A percentile compares a stretch with the other conserved stretches of the same genome.
These are phyloP conservation scores for Musa beccarii DNA, from an alignment of 176 grass and related monocot species.

Conservation along the genomic window DNA sequence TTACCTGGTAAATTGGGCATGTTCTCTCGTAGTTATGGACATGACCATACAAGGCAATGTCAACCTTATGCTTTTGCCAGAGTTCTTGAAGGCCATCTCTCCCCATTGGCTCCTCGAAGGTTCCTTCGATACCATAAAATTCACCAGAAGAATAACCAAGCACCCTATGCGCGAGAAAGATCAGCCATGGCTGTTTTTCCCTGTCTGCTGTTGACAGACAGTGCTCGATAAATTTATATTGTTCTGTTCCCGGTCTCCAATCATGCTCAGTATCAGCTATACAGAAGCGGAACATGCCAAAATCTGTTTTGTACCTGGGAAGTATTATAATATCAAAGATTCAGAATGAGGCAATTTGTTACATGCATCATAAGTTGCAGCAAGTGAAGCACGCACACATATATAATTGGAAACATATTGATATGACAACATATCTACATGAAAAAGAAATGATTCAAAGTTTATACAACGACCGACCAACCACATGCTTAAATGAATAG, in stretches of 20 bases:
- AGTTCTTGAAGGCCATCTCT: slow-evolving; percentile 69
- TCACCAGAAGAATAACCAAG: slow-evolving; percentile 76
- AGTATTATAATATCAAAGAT: neutral
- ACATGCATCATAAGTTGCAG: neutral
- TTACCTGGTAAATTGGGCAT: slow-evolving; percentile 77
- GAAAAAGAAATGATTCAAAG: no score
- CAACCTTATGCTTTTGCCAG: slow-evolving; percentile 86
- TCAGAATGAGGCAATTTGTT: neutral
- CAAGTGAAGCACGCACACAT: neutral
- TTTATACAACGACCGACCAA: no score
- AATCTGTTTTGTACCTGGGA: slow-evolving; percentile 61
- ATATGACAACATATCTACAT: neutral
- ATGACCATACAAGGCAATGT: slow-evolving; percentile 63
- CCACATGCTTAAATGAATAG: no score
- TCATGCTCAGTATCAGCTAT: slow-evolving; percentile 66
- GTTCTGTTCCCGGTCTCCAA: slow-evolving; percentile 71
- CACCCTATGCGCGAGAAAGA: slow-evolving; percentile 78
- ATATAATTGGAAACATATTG: neutral
- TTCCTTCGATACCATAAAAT: slow-evolving; percentile 64
- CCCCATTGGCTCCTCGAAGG: slow-evolving; percentile 72
- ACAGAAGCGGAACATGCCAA: slow-evolving; percentile 80
- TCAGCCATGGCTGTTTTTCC: slow-evolving; percentile 92
- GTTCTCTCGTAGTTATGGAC: slow-evolving; percentile 88
- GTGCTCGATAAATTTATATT: slow-evolving; percentile 80
- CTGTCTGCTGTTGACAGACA: slow-evolving; percentile 65